Evolutionary conservation across 1,284 basidiomycete species (phyloP), one percentile per base, ranked within the genome.

Genomic region (Acaromyces ingoldii): DNA sequence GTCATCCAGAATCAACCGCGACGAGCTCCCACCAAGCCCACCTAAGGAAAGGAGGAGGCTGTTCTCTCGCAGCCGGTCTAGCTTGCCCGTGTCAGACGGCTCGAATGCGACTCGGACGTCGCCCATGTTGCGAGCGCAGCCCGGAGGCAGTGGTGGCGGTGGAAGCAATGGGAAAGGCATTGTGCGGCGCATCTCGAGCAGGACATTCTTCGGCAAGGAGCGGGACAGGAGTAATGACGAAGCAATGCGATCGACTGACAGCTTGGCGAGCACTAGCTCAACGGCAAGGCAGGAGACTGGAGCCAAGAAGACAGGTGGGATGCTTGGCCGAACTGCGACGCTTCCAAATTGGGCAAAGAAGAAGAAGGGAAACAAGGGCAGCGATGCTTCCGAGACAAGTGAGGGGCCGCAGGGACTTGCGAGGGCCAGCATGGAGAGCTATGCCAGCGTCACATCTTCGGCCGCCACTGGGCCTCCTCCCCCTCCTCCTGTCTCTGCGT

Each of bases 151-250:
- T n/a, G n/a, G n/a, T n/a, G n/a, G n/a, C n/a, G n/a, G n/a, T n/a
- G n/a, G n/a, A n/a, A n/a, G n/a, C n/a, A n/a, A n/a, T n/a, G n/a
- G n/a, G n/a, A n/a, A n/a, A n/a, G n/a, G n/a, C n/a, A n/a, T 60
- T 6, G 44, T 63, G 24, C 53, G 58, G 1, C 58, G 58, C 24
- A 61, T 61, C 48, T 55, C 58, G n/a, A 63, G 62, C 48, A 57
- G 48, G 33, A 58, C 53, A 39, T 56, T 61, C 31, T 54, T 63
- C 31, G 21, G 21, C 38, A 60, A 56, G 33, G 33, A 17, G 17
- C 17, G 13, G 2, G n/a, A 10, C 22, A 19, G 37, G 2, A 7
- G 37, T n/a, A 38, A 38, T 19, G 17, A 38, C 10, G 43, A 19
- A 11, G 29, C 43, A 45, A 33, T 33, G 24, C 19, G 19, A 5